phyloP scores from a whole-genome alignment of 345 rosid genomes.

The Citrus unshiu region DNA sequence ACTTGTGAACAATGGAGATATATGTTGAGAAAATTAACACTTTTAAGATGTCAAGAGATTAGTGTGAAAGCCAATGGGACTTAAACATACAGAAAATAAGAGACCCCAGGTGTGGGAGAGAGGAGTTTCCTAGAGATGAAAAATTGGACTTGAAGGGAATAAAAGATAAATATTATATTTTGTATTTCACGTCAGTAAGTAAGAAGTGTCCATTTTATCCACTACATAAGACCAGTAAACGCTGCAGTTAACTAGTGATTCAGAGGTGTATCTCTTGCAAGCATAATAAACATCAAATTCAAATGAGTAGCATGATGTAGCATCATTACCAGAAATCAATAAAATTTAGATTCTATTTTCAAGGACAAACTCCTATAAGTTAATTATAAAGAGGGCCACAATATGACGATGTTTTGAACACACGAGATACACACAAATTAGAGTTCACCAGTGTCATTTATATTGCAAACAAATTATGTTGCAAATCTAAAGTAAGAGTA shows the following conservation, averaged over 20 bases:
- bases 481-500: neutral
- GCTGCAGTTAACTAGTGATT: neutral
- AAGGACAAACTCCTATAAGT: neutral
- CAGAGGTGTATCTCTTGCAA: neutral
- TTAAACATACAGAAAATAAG: neutral
- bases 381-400: neutral
- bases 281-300: neutral
- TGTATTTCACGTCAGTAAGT: neutral
- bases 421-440: neutral
- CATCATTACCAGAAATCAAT: neutral
- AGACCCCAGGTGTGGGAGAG: neutral
- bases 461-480: neutral
- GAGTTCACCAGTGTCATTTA: neutral
- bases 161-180: neutral
- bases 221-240: neutral
- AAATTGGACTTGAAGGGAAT: neutral
- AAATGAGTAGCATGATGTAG: neutral
- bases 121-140: neutral
- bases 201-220: neutral
- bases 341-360: neutral
- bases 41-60: neutral
- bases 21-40: neutral
- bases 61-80: neutral
- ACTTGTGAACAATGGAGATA: neutral
- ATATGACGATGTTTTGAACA: neutral